phyloP scores from a whole-genome alignment of 2,329 filamentous ascomycete species.

The Coccinonectria pachysandricola region DNA sequence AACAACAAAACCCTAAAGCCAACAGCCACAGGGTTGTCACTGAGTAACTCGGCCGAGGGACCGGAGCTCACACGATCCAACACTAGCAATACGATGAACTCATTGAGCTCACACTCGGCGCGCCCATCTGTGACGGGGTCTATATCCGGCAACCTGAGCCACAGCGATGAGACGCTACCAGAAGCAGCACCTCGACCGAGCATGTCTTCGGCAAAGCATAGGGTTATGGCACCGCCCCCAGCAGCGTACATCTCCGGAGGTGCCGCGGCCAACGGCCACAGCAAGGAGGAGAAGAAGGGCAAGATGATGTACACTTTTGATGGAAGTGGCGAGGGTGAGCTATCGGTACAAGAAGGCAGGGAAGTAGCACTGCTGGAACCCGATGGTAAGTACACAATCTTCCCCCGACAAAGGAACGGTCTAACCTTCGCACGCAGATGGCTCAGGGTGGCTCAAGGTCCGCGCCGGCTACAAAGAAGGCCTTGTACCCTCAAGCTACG shows the following conservation, averaged over 20 bases:
- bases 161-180: conserved; percentile 37
- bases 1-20: conserved; percentile 52
- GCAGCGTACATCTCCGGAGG: conserved; percentile 64
- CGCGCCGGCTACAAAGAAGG: conserved; percentile 67
- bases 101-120: conserved; percentile 73
- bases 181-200: conserved; percentile 15
- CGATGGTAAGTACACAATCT: conserved; percentile 87
- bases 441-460: conserved; percentile 84
- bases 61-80: conserved; percentile 67
- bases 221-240: conserved; percentile 82
- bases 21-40: conserved; percentile 24
- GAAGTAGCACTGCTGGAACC: conserved; percentile 72
- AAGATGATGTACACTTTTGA: conserved; percentile 90
- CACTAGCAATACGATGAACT: conserved; percentile 87
- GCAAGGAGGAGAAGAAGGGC: conserved; percentile 47
- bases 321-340: conserved; percentile 67
- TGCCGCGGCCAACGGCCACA: conserved; percentile 33
- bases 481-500: conserved; percentile 76
- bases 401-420: too few species aligned
- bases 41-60: conserved; percentile 44
- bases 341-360: conserved; percentile 68
- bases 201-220: conserved; percentile 40
- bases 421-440: conserved; percentile 58
- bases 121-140: conserved; percentile 64
- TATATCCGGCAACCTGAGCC: conserved; percentile 36